Base-by-base conservation (phyloP, 1,284 basidiomycete genomes). In the Singerocomus inundabilis region DNA sequence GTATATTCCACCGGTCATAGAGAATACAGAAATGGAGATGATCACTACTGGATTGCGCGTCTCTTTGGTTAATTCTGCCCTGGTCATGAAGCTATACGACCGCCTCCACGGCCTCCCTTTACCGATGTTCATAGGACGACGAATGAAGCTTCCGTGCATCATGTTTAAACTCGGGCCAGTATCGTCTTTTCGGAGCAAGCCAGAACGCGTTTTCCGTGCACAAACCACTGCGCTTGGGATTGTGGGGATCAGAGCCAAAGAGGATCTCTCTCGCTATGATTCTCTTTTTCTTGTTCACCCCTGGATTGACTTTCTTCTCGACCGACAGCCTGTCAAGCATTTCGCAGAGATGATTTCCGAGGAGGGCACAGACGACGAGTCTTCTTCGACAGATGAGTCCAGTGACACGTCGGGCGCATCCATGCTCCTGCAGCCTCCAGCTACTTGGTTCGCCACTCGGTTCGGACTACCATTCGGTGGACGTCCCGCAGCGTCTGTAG, bases 61-160 rank as follows among this genome's bases (percentile, higher is more conserved):
- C 5, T 16, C 16, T n/a, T 26, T 25, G 3, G 12, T 21, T 16
- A 5, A 39, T 15, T 1, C 15, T 15, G 6, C 6, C 1, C 2
- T 32, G 25, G 16, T 15, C 6, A 38, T 36, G 29, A 15, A 15
- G 8, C 6, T 54, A 7, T 54, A 54, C 11, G n/a, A 52, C 6
- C 39, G 29, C 12, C 31, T 54, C 2, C 1, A 24, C 6, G 34
- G 31, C 1, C 31, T 56, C 3, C 30, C 31, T 2, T 15, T 30
- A 1, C 48, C 53, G 2, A 26, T 5, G 0, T 52, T 56, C 3
- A 12, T 26, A 4, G 53, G 29, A 2, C 37, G n/a, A 11, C 46
- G 51, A 28, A 33, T 53, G 44, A 53, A 38, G 12, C 39, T 53
- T 29, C 40, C 52, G 0, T 53, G 53, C 30, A 29, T 53, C 6